Base-by-base conservation (phyloP, 2,329 filamentous ascomycete genomes). In the Clonostachys rosea region DNA sequence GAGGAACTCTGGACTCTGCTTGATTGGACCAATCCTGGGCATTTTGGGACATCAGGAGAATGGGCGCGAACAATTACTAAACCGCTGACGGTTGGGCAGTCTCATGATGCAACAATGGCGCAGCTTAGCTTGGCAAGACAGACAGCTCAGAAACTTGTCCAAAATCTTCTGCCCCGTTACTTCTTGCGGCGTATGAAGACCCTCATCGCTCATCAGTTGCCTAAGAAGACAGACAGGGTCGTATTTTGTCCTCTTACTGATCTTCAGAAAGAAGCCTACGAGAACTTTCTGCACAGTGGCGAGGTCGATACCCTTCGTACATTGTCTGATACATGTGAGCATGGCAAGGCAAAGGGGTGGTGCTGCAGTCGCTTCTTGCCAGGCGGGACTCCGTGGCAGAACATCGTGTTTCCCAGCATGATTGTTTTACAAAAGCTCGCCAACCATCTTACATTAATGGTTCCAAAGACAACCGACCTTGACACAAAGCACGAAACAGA, bases 1-100 rank as follows among this genome's bases (percentile, higher is more conserved):
- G 90, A 96, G 61, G 94, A 99, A 64, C 76, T 99, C 1, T 99
- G 92, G 92, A 95, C 91, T 0, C 74, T 99, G 0, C 73, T 99
- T 4, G 95, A 99, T 62, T 99, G 94, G 94, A 91, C 91, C 0
- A 94, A 95, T 56, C 94, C 94, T 0, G 92, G 91, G 0, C 68
- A 76, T 42, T 79, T 84, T 47, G 80, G 79, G 14, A 74, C 74
- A 1, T 59, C 87, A 10, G 71, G 78, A 6, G 87, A 88, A 40
- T 99, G 94, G 94, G 86, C 83, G 57, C 74, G 78, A 17, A 83
- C 79, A 36, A 89, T 99, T 49, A 84, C 85, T 46, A 79, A 84
- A 18, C 94, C 92, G 0, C 72, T 99, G 47, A 89, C 87, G 47
- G 72, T 91, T 45, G 94, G 94, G 1, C 94, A 97, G 66, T 91